phyloP scores from a whole-genome alignment of 163 green algal species.

The Prototheca stagnorum region DNA sequence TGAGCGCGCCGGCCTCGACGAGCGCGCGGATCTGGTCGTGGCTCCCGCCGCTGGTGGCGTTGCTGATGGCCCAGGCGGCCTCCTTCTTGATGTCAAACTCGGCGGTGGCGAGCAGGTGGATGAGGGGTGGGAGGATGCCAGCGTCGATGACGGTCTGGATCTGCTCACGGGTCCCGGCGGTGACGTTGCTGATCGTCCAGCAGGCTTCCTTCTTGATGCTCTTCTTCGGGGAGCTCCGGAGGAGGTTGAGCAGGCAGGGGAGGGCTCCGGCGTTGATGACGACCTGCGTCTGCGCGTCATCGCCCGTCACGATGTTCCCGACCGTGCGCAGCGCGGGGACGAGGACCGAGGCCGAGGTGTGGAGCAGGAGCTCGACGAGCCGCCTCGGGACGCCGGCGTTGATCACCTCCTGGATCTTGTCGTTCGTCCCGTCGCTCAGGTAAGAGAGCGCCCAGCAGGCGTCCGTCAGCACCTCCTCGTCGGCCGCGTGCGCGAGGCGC shows the following conservation, averaged over 20 bases:
- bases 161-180: conserved; percentile 84
- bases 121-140: conserved; percentile 74
- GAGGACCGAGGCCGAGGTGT: conserved; percentile 70
- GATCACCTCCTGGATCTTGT: conserved; percentile 92
- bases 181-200: conserved; percentile 99
- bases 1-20: conserved; percentile 67
- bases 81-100: conserved; percentile 99
- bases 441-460: conserved; percentile 98
- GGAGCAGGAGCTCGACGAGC: conserved; percentile 88
- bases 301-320: conserved; percentile 98
- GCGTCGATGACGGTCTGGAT: conserved; percentile 85
- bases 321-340: conserved; percentile 94
- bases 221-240: conserved; percentile 91
- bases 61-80: conserved; percentile 95
- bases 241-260: conserved; percentile 74
- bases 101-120: conserved; percentile 69
- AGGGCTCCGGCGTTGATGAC: conserved; percentile 94
- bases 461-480: conserved; percentile 90
- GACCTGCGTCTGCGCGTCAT: conserved; percentile 95
- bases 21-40: conserved; percentile 82
- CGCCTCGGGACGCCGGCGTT: conserved; percentile 75
- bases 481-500: conserved; percentile 43
- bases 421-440: conserved; percentile 93
- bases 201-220: conserved; percentile 98
- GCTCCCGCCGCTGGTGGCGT: conserved; percentile 85